Conservation (phyloP, 1,284 basidiomycete species). For the Earliella scabrosa region DNA sequence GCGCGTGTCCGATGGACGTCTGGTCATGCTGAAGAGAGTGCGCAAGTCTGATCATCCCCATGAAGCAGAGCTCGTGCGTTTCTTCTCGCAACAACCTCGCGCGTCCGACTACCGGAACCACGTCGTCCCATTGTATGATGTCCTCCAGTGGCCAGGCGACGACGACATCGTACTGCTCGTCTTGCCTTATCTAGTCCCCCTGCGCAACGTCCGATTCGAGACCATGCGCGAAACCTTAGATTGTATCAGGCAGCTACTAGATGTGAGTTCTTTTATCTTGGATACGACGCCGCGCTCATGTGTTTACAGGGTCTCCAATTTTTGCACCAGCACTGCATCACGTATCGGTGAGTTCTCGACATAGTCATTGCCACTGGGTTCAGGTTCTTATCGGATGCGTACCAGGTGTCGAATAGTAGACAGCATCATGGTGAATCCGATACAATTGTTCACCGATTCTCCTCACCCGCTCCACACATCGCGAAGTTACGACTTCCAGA, state of each 20-base stretch:
- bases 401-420: constrained; percentile 40
- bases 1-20: constrained; percentile 4
- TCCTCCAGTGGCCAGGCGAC: constrained; percentile 22
- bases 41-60: not conserved
- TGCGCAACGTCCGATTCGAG: constrained; percentile 26
- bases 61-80: constrained; percentile 22
- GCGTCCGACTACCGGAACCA: constrained; percentile 31
- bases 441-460: constrained; percentile 28
- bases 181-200: constrained; percentile 29
- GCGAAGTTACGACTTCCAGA: constrained; percentile 22
- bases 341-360: constrained; percentile 23
- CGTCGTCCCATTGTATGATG: constrained; percentile 31
- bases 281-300: not conserved
- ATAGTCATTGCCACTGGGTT: not conserved
- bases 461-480: constrained; percentile 28
- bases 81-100: constrained; percentile 22
- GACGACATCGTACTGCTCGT: constrained; percentile 27
- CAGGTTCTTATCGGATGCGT: not conserved
- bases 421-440: constrained; percentile 44
- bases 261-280: constrained; percentile 22
- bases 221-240: constrained; percentile 34
- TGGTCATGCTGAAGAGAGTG: constrained; percentile 15
- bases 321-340: constrained; percentile 28
- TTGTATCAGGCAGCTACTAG: constrained; percentile 34
- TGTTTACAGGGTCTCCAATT: constrained; percentile 26